These are phyloP conservation scores for Suhomyces tanzawaensis DNA, from an alignment of 805 yeast species.

Conservation along the genomic window DNA sequence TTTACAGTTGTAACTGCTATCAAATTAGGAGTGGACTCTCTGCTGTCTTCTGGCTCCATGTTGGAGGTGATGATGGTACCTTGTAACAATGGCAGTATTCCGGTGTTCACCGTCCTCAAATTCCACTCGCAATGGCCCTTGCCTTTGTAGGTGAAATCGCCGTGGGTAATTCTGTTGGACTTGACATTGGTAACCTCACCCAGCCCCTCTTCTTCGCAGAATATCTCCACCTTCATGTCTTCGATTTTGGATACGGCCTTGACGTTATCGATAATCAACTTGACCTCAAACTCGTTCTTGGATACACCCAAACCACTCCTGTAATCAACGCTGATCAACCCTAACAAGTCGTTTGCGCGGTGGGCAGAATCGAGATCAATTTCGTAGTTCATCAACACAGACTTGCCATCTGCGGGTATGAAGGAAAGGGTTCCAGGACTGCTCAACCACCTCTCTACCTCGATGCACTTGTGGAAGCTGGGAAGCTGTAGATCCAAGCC, in stretches of 20 bases:
- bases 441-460: constrained; percentile 49
- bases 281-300: constrained; percentile 62
- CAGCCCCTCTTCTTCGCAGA: constrained; percentile 12
- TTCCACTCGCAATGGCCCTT: constrained; percentile 65
- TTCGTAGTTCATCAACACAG: constrained; percentile 59
- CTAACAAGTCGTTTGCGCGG: constrained; percentile 33
- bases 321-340: constrained; percentile 55
- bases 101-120: constrained; percentile 54
- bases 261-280: constrained; percentile 40
- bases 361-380: constrained; percentile 45
- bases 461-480: constrained; percentile 69
- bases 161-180: constrained; percentile 66
- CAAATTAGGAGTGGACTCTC: constrained; percentile 5
- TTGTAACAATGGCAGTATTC: constrained; percentile 64
- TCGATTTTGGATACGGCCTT: constrained; percentile 34
- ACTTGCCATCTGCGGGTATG: constrained; percentile 86
- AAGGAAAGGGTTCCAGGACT: constrained; percentile 55
- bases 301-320: constrained; percentile 50
- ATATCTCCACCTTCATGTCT: constrained; percentile 26
- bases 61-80: constrained; percentile 45
- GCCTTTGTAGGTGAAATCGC: constrained; percentile 62
- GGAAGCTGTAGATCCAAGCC: constrained; percentile 55
- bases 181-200: constrained; percentile 40
- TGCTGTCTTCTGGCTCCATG: constrained; percentile 16
- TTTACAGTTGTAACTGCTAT: constrained; percentile 4